Percentiles rank a stretch among this genome's conserved stretches.
Evolutionary conservation across 2,329 filamentous ascomycete genomes (phyloP).

Genomic region (Clarireedia hainanense): DNA sequence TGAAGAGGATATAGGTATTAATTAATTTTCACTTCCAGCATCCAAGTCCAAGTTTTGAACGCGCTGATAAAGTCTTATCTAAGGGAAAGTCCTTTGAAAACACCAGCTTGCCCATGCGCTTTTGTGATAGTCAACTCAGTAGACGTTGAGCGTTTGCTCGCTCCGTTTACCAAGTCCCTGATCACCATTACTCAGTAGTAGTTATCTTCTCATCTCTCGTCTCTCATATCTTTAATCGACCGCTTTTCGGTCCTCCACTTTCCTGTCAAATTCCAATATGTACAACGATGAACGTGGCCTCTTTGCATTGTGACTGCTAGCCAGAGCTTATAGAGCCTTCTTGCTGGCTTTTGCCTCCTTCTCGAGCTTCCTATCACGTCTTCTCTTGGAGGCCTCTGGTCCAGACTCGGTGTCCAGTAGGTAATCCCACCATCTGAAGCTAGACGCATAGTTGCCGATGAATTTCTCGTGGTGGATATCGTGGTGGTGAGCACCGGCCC

Average conservation of each 20-base stretch:
- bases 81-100: too few species aligned
- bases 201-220: not conserved
- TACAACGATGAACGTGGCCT: not conserved
- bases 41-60: too few species aligned
- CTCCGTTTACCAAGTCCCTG: not conserved
- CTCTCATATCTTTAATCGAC: not conserved
- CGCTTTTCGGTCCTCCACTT: too few species aligned
- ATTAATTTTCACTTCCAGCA: too few species aligned
- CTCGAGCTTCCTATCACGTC: slow-evolving; percentile 66
- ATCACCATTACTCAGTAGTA: not conserved
- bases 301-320: not conserved
- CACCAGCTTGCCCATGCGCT: too few species aligned
- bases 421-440: slow-evolving; percentile 99
- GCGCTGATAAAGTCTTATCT: too few species aligned
- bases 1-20: too few species aligned
- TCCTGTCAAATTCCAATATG: too few species aligned
- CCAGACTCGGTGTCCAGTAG: slow-evolving; percentile 88
- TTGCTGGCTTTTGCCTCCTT: slow-evolving; percentile 53
- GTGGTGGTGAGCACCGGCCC: slow-evolving; percentile 95
- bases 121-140: not conserved
- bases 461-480: slow-evolving; percentile 97
- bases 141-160: too few species aligned
- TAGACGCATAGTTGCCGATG: slow-evolving; percentile 95
- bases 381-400: slow-evolving; percentile 74
- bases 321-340: slow-evolving; percentile 27